phyloP scores from a whole-genome alignment of 768 basidiomycete genomes.

The Agrocybe pediades region DNA sequence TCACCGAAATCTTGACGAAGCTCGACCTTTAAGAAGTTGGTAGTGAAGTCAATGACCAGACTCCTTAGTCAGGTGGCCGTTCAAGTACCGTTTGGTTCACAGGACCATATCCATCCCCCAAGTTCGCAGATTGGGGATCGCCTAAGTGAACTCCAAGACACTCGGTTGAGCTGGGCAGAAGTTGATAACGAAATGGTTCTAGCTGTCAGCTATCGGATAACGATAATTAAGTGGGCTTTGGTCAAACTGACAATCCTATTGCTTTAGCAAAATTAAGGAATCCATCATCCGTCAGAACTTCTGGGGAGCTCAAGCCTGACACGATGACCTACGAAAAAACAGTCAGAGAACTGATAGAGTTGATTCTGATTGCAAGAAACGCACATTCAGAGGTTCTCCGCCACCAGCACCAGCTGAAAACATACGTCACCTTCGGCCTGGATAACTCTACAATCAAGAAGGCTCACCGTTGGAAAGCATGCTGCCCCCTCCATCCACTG shows the following conservation, averaged over 20 bases:
- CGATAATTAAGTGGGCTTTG: slow-evolving; percentile 26
- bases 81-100: slow-evolving; percentile 48
- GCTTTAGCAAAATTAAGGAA: slow-evolving; percentile 60
- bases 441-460: background rate
- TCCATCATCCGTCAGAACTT: slow-evolving; percentile 56
- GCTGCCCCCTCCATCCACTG: slow-evolving; percentile 52
- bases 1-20: slow-evolving; percentile 79
- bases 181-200: too few relatives aligned
- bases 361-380: slow-evolving; percentile 46
- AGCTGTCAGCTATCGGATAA: background rate
- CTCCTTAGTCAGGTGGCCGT: too few relatives aligned
- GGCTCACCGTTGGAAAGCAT: slow-evolving; percentile 59
- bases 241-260: slow-evolving; percentile 61
- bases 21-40: slow-evolving; percentile 50
- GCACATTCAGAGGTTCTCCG: slow-evolving; percentile 55
- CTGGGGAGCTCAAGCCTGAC: slow-evolving; percentile 60
- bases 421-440: background rate
- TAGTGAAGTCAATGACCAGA: too few relatives aligned
- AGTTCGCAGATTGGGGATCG: slow-evolving; percentile 64
- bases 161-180: slow-evolving; percentile 41
- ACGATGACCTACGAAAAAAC: slow-evolving; percentile 51
- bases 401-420: slow-evolving; percentile 30
- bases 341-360: slow-evolving; percentile 40
- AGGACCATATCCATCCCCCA: slow-evolving; percentile 80
- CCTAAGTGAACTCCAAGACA: slow-evolving; percentile 77